These are phyloP conservation scores for Zasmidium citrigriseum DNA, from an alignment of 2,329 filamentous ascomycete species.

Conservation along the genomic window DNA sequence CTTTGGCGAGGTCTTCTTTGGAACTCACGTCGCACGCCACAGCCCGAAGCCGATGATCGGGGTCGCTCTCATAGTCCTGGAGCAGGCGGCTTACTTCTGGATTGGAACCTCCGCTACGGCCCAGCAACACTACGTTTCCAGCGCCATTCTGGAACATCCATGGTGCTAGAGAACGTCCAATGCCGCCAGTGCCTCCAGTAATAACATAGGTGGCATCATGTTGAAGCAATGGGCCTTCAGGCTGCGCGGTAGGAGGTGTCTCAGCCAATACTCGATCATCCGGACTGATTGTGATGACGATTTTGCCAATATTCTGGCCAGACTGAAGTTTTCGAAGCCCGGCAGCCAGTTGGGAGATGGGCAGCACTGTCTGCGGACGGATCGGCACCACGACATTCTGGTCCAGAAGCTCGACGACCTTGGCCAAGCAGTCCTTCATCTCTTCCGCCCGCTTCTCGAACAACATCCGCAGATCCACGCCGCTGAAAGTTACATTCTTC, in stretches of 20 bases:
- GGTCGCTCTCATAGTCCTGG: background rate
- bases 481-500: background rate
- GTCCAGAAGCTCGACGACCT: background rate
- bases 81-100: background rate
- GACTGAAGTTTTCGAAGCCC: constrained; percentile 8
- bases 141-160: constrained; percentile 16
- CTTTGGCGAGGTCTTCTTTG: background rate
- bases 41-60: background rate
- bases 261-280: background rate
- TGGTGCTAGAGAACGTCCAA: constrained; percentile 8
- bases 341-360: constrained; percentile 1
- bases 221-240: background rate
- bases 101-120: background rate
- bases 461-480: constrained; percentile 3
- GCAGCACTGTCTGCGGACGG: background rate
- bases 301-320: constrained; percentile 9
- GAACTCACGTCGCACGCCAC: background rate
- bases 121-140: constrained; percentile 5
- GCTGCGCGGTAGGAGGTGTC: background rate
- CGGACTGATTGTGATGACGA: constrained; percentile 2
- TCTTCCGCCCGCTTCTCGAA: background rate
- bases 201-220: constrained; percentile 14
- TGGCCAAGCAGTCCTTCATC: background rate
- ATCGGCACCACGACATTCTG: background rate
- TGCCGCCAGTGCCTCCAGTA: constrained; percentile 12